Evolutionary conservation across 441 rosid genomes (phyloP).

Genomic region (Manihot esculenta): DNA sequence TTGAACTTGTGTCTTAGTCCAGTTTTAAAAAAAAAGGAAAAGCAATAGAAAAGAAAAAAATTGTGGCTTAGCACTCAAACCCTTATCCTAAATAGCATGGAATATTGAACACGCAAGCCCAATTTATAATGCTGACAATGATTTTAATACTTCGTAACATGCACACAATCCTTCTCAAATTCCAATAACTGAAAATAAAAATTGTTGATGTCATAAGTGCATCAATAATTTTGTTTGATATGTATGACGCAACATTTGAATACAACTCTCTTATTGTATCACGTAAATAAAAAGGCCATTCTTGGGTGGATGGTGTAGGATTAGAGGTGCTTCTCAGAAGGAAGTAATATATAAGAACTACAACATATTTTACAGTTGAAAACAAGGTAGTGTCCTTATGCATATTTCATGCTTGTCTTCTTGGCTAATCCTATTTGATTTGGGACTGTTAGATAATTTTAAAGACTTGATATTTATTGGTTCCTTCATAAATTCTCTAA

Average conservation of each 20-base stretch:
- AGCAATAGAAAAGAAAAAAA: background rate
- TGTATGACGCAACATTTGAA: background rate
- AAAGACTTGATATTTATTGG: background rate
- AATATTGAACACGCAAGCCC: background rate
- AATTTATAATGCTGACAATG: background rate
- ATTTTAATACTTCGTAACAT: background rate
- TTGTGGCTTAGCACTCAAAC: background rate
- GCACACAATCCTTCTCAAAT: too few species aligned
- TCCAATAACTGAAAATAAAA: too few species aligned
- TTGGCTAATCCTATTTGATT: conserved; percentile 1
- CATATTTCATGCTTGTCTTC: background rate
- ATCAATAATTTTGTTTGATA: background rate
- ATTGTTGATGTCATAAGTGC: conserved; percentile 2
- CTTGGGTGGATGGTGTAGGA: background rate
- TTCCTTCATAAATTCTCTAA: background rate
- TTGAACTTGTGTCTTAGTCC: too few species aligned
- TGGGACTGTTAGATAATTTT: background rate
- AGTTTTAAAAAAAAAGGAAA: too few species aligned
- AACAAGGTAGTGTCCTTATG: background rate
- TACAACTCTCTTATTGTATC: background rate
- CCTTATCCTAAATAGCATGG: background rate
- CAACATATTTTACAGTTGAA: too few species aligned
- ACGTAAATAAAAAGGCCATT: background rate
- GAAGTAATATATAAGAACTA: background rate
- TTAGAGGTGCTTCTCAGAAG: background rate